Base-by-base conservation (phyloP, 1,284 basidiomycete genomes). In the Cryptococcus sp. region DNA sequence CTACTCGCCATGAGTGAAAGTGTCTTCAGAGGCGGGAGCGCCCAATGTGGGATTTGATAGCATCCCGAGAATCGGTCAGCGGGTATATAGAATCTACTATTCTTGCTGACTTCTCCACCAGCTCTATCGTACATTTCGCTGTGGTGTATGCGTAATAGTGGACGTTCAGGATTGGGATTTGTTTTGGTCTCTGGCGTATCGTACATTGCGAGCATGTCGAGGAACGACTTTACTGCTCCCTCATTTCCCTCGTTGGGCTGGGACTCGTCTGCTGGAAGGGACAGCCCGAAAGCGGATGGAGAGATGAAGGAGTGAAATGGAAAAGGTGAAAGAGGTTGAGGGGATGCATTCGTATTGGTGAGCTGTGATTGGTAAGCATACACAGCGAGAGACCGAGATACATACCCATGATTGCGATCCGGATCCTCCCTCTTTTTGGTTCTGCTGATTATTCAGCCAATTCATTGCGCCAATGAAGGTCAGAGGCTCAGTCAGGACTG, bases 21-120 rank as follows among this genome's bases (percentile, higher is more conserved):
- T 5, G 67, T 74, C 25, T 59, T 53, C 9, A 77, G 59, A 1
- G 74, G 71, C 2, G 77, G 77, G 23, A 78, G 61, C 1, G 64
- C 61, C 77, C 77, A 78, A 53, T 77, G 75, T 0, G 75, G 70
- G 23, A 78, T 70, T 54, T 71, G 69, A 61, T 77, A 78, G 50
- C 76, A 77, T 3, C 73, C 71, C 2, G 68, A 63, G 47, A 78
- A 76, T 1, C 74, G 56, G 22, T 74, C 74, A 1, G 71, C 64
- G 0, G 75, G 72, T 5, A 77, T 54, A 64, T 66, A 69, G 59
- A 70, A 73, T 18, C 57, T 58, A 46, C 58, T 62, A 40, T 49
- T 57, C 46, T 32, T 48, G 42, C 49, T 54, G 36, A 55, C 52
- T 25, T 63, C 62, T 18, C 42, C 40, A 9, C 70, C 70, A 21